Conservation (phyloP, 176 grass and related monocot species). For the Rhynchospora breviuscula region DNA sequence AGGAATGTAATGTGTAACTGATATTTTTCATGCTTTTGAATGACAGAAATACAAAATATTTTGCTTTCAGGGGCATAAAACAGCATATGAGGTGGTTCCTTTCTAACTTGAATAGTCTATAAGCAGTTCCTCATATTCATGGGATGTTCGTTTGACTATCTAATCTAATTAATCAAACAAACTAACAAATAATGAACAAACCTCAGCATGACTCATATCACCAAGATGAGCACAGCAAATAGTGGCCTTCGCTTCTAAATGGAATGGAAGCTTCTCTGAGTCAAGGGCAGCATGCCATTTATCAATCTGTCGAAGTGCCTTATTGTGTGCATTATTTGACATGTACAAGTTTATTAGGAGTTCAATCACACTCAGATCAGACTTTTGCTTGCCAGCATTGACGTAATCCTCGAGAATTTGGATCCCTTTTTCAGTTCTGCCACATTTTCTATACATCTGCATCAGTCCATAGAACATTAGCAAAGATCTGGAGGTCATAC, state of each 20-base stretch:
- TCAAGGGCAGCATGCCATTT: constrained; percentile 27
- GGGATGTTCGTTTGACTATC: background rate
- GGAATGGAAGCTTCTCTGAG: constrained; percentile 37
- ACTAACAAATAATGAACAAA: constrained; percentile 13
- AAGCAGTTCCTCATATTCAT: background rate
- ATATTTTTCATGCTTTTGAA: background rate
- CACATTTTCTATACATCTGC: constrained; percentile 85
- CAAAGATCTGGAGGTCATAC: background rate
- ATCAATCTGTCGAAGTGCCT: constrained; percentile 61
- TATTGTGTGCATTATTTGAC: constrained; percentile 48
- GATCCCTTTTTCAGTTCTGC: constrained; percentile 59
- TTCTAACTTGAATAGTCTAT: background rate
- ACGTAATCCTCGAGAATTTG: constrained; percentile 63
- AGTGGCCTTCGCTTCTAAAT: constrained; percentile 58
- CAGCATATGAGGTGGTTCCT: background rate
- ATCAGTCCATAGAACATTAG: constrained; percentile 18
- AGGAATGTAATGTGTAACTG: background rate
- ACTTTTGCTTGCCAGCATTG: constrained; percentile 27
- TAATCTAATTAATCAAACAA: background rate
- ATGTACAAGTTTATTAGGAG: constrained; percentile 66
- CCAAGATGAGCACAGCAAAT: constrained; percentile 69
- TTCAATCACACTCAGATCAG: constrained; percentile 44
- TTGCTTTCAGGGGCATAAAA: background rate
- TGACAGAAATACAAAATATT: background rate
- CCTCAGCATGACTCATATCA: constrained; percentile 78